phyloP scores from a whole-genome alignment of 2,329 filamentous ascomycete genomes.

The Cryphonectria parasitica region DNA sequence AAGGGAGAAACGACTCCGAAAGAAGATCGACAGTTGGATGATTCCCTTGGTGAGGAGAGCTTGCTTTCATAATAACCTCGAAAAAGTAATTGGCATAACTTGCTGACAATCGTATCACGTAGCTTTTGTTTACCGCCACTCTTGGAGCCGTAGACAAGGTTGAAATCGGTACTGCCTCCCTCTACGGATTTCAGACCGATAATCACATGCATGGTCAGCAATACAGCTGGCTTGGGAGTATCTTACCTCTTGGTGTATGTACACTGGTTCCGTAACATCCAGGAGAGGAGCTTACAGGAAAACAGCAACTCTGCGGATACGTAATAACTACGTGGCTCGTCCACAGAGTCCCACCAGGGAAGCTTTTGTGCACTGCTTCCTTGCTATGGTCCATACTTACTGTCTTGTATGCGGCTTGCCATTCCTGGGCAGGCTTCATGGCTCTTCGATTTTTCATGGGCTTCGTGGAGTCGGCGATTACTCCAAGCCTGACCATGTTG shows the following conservation, averaged over 20 bases:
- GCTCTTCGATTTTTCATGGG: slow-evolving; percentile 42
- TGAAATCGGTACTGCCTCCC: slow-evolving; percentile 38
- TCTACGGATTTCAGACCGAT: slow-evolving; percentile 41
- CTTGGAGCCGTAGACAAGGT: slow-evolving; percentile 41
- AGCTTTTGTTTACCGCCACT: slow-evolving; percentile 37
- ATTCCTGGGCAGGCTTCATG: slow-evolving; percentile 39
- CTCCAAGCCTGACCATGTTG: slow-evolving; percentile 41
- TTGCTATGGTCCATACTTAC: slow-evolving; percentile 39
- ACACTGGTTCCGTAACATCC: background rate
- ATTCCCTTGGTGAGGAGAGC: slow-evolving; percentile 34
- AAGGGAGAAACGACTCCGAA: slow-evolving; percentile 36
- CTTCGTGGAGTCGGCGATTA: slow-evolving; percentile 41
- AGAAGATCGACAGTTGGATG: slow-evolving; percentile 37
- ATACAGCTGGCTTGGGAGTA: slow-evolving; percentile 41
- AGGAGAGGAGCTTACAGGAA: slow-evolving; percentile 19
- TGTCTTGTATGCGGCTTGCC: slow-evolving; percentile 34
- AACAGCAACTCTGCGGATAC: slow-evolving; percentile 33
- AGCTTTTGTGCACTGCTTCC: slow-evolving; percentile 35
- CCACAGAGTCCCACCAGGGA: slow-evolving; percentile 36
- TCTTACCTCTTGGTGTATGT: slow-evolving; percentile 37
- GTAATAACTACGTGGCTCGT: slow-evolving; percentile 35
- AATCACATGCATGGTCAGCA: slow-evolving; percentile 39
- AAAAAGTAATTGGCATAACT: background rate
- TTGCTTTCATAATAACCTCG: background rate
- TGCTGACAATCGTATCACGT: background rate